These are phyloP conservation scores for Neofusicoccum parvum DNA, from an alignment of 2,329 filamentous ascomycete species.

Conservation along the genomic window DNA sequence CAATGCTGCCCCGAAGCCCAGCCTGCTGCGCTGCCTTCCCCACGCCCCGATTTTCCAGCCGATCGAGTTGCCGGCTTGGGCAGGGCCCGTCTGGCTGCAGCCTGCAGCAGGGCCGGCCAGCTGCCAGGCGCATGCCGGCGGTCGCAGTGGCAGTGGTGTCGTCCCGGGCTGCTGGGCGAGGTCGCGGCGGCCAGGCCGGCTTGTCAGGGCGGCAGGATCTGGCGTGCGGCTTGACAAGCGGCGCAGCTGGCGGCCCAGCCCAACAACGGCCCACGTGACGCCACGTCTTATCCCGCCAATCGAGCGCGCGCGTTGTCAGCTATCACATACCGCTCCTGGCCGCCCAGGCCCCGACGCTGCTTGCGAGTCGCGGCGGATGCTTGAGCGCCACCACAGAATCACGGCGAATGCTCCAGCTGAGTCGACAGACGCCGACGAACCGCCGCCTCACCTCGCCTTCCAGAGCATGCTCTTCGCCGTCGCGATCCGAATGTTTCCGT, in stretches of 20 bases:
- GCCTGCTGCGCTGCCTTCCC: neutral
- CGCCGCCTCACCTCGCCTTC: neutral
- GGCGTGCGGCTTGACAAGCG: constrained; percentile 11
- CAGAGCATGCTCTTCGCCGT: neutral
- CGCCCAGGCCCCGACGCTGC: neutral
- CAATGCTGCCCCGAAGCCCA: neutral
- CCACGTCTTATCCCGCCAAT: constrained; percentile 1
- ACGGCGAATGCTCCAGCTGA: neutral
- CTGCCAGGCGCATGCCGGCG: neutral
- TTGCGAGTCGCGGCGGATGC: neutral
- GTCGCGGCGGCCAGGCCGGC: neutral
- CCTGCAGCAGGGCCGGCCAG: neutral
- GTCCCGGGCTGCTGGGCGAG: too few relatives aligned
- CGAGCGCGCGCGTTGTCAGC: neutral
- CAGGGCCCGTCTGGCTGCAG: neutral
- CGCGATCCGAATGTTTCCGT: neutral
- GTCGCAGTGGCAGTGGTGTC: too few relatives aligned
- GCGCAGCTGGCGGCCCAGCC: neutral
- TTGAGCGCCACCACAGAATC: neutral
- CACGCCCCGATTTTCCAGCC: constrained; percentile 6
- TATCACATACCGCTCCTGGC: constrained; percentile 11
- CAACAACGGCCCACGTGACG: neutral
- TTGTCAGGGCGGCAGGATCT: neutral
- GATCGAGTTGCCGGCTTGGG: constrained; percentile 13
- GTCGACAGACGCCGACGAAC: neutral